Evolutionary conservation across 2,329 filamentous ascomycete species (phyloP).

Genomic region (Cytospora piceae): DNA sequence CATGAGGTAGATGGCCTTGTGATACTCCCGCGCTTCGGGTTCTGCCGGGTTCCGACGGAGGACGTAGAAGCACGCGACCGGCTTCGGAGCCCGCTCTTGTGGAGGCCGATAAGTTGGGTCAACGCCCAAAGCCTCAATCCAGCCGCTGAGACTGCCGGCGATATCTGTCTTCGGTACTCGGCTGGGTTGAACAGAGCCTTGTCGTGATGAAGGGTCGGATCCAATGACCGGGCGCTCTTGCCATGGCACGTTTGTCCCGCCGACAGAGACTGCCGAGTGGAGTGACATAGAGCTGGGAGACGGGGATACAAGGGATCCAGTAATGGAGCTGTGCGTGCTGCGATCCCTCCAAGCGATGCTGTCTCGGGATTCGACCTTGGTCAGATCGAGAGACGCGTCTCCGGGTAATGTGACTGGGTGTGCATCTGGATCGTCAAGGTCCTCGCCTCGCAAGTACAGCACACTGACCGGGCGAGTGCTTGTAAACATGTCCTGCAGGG

Average conservation of each 20-base stretch:
- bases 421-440: conserved; percentile 77
- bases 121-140: conserved; percentile 92
- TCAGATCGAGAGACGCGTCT: conserved; percentile 62
- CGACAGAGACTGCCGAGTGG: conserved; percentile 57
- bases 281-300: conserved; percentile 69
- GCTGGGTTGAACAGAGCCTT: conserved; percentile 57
- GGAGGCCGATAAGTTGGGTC: conserved; percentile 84
- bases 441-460: conserved; percentile 75
- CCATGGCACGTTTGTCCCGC: conserved; percentile 54
- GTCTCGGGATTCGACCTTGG: conserved; percentile 55
- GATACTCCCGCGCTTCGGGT: conserved; percentile 62
- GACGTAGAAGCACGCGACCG: conserved; percentile 88
- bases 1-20: conserved; percentile 84
- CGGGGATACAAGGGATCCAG: conserved; percentile 66
- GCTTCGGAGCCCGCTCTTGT: conserved; percentile 68
- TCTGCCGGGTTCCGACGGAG: conserved; percentile 57
- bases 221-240: conserved; percentile 59
- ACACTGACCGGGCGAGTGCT: conserved; percentile 80
- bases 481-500: conserved; percentile 85
- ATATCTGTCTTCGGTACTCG: conserved; percentile 60
- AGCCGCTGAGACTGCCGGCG: conserved; percentile 71
- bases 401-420: conserved; percentile 76
- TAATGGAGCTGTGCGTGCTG: conserved; percentile 61
- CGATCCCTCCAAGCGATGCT: conserved; percentile 54
- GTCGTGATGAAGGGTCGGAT: conserved; percentile 46